Evolutionary conservation across 2,329 filamentous ascomycete genomes (phyloP), one percentile per base, ranked within the genome.

Genomic region (Alternaria brassicicola): DNA sequence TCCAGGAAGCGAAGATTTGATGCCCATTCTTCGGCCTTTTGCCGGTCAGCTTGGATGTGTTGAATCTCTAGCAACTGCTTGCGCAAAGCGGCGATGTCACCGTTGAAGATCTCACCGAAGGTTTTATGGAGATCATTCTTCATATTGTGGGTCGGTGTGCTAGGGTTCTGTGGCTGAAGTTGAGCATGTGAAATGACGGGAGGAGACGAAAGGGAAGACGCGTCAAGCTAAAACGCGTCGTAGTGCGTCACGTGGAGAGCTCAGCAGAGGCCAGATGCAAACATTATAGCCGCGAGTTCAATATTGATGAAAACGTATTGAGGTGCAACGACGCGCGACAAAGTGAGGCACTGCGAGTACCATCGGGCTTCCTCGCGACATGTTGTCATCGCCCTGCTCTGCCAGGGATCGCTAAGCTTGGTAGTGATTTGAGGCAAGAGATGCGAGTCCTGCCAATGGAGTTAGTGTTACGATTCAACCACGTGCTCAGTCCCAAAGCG

Each of bases 41-140:
- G 23, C 2, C 65, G 66, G 38, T 61, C 36, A 5, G 48, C 35
- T 45, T 48, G 15, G 23, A 61, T 21, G 3, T 52, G 13, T 36
- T 62, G 56, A 10, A 69, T 49, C 23, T 63, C 52, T 13, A 68
- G 33, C n/a, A 69, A n/a, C 33, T 69, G 63, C 3, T 53, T 35
- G 15, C 57, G 48, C 6, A 69, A 50, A 4, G 63, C 61, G 1
- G 36, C 3, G 5, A 45, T 43, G 28, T 65, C 53, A 30, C 52
- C 43, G 3, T 65, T 25, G 47, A 66, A 65, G 10, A 69, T 66
- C 10, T 67, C 59, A 4, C 63, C 55, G 30, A 68, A 68, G 0
- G 64, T 66, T 31, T 57, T 38, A 13, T 59, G 13, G 6, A 66
- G 47, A 41, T 66, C 63, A n/a, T 66, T 57, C 23, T 59, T 57